Evolutionary conservation across 2,329 filamentous ascomycete genomes (phyloP), one percentile per base, ranked within the genome.

Genomic region (Chaetomium strumarium): DNA sequence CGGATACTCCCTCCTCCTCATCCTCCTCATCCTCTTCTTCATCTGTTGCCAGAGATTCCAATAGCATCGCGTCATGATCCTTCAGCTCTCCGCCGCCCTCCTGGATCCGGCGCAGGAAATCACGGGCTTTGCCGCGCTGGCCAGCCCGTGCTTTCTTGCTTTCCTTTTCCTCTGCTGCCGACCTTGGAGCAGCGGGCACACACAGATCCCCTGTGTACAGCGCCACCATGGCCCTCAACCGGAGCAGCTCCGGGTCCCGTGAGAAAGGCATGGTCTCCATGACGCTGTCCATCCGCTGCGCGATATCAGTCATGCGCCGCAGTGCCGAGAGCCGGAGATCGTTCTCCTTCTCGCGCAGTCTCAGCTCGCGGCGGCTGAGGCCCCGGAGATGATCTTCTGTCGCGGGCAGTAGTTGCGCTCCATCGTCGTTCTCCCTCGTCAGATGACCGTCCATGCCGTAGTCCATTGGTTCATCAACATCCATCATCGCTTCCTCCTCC

Each of bases 121-220:
- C 63, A 55, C 34, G 67, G 62, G 40, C 72, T 65, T 41, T 63
- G 36, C 60, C 36, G 42, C 60, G 74, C 73, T 57, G 63, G 63
- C 11, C 63, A 62, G 20, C 65, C 63, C 64, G 75, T 68, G 17
- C 70, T 66, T 11, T 63, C 59, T 37, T 67, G 57, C 69, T 68
- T 38, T 70, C 66, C 7, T 64, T 62, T 2, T 60, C 59, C 37
- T 67, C 58, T 19, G 48, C 47, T 19, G 59, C 54, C 14, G 63
- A 59, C 19, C 61, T 55, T 29, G 70, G 61, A n/a, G 64, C 59
- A 37, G 65, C 60, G 0, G 75, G 74, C 19, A 83, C 62, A 24
- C 71, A 65, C 36, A 96, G 69, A 66, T 95, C 88, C 7, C 78
- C 85, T 14, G 89, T 74, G 75, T 88, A 95, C 14, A 93, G 72